Conservation (phyloP, 345 rosid genomes). For the Linum trigynum region DNA sequence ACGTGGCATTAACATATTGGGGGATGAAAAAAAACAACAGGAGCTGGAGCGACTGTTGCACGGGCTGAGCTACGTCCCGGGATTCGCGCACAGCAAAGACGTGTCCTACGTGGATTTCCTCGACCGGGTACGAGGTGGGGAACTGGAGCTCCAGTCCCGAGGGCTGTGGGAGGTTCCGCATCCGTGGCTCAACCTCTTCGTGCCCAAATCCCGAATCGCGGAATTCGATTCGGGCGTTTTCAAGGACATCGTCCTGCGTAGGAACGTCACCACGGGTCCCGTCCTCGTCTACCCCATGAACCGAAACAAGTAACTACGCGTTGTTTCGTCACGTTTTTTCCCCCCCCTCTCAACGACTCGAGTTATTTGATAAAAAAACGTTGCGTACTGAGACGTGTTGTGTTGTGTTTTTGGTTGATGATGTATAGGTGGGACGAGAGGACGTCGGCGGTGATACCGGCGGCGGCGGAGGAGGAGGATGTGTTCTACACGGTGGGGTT, state of each 20-base stretch:
- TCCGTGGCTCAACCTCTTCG: slow-evolving; percentile 94
- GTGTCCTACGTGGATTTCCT: slow-evolving; percentile 70
- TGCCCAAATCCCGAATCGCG: slow-evolving; percentile 64
- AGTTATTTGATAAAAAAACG: no score
- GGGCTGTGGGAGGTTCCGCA: slow-evolving; percentile 98
- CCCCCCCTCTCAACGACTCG: no score
- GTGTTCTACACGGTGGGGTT: slow-evolving; percentile 86
- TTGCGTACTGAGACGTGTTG: no score
- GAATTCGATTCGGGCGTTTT: slow-evolving; percentile 67
- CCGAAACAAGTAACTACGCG: slow-evolving; percentile 84
- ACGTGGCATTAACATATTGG: slow-evolving; percentile 13
- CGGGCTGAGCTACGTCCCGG: slow-evolving; percentile 52
- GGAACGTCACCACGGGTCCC: slow-evolving; percentile 86
- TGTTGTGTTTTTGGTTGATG: not conserved
- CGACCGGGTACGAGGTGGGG: slow-evolving; percentile 86
- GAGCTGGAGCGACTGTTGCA: slow-evolving; percentile 48
- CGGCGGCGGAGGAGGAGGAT: slow-evolving; percentile 39
- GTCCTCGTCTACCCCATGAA: slow-evolving; percentile 85
- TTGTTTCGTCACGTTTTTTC: not conserved
- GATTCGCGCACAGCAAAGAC: slow-evolving; percentile 66
- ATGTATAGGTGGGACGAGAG: slow-evolving; percentile 83
- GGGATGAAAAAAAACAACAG: slow-evolving; percentile 39
- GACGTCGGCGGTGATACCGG: slow-evolving; percentile 75
- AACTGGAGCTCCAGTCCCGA: slow-evolving; percentile 64
- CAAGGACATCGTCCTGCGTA: slow-evolving; percentile 45